Conservation (phyloP, 2,329 filamentous ascomycete genomes). For the Raffaelea ambrosiae region DNA sequence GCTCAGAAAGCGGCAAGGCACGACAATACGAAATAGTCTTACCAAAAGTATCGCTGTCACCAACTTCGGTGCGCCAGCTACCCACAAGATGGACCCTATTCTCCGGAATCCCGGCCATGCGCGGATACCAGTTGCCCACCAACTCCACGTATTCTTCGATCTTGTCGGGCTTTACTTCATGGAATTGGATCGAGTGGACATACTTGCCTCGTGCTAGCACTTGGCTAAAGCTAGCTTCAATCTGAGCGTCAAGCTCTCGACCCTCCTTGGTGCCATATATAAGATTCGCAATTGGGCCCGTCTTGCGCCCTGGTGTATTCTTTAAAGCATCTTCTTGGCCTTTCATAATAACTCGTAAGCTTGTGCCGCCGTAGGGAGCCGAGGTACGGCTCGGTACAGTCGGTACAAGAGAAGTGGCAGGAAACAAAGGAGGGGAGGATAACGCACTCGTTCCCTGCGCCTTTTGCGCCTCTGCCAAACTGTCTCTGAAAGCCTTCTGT, state of each 20-base stretch:
- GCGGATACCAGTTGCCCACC: constrained; percentile 86
- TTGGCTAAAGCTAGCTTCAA: constrained; percentile 92
- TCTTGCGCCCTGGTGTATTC: constrained; percentile 54
- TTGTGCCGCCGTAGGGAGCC: constrained; percentile 36
- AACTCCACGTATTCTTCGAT: constrained; percentile 90
- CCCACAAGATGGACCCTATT: constrained; percentile 95
- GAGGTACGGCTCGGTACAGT: background rate
- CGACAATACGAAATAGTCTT: constrained; percentile 23
- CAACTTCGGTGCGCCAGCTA: constrained; percentile 96
- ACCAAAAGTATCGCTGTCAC: constrained; percentile 96
- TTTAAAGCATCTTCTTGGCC: constrained; percentile 49
- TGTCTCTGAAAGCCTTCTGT: constrained; percentile 80
- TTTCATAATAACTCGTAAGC: constrained; percentile 51
- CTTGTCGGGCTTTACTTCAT: constrained; percentile 90
- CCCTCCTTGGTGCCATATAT: constrained; percentile 98
- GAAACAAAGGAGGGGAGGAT: constrained; percentile 13
- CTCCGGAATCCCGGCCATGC: constrained; percentile 72
- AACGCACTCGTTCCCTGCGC: constrained; percentile 79
- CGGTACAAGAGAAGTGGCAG: background rate
- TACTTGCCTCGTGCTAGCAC: constrained; percentile 95
- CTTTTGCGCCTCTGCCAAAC: constrained; percentile 67
- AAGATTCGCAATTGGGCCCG: constrained; percentile 69
- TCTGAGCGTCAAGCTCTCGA: constrained; percentile 86
- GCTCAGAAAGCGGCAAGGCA: background rate
- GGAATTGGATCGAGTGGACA: constrained; percentile 94